phyloP scores from a whole-genome alignment of 2,329 filamentous ascomycete species.

The Paraconiothyrium brasiliense region DNA sequence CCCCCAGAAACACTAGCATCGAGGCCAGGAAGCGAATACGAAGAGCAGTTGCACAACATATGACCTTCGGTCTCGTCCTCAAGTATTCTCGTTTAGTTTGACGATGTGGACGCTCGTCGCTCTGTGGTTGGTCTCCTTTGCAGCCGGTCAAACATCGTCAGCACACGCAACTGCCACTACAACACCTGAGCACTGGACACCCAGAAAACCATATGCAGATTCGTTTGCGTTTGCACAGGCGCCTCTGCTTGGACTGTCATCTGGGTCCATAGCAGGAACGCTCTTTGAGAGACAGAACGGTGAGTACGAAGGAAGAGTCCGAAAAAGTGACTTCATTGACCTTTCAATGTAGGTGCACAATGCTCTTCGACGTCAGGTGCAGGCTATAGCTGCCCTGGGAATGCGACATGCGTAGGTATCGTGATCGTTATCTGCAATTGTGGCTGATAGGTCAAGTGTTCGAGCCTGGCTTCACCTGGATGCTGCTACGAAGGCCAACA shows the following conservation, averaged over 20 bases:
- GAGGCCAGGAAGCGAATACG: constrained; percentile 4
- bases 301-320: background rate
- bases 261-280: background rate
- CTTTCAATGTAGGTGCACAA: background rate
- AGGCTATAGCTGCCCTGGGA: background rate
- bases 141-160: background rate
- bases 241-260: background rate
- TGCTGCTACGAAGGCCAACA: constrained; percentile 1
- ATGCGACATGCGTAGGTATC: background rate
- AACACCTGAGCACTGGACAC: background rate
- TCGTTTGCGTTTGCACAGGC: background rate
- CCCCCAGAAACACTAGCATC: constrained; percentile 1
- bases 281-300: constrained; percentile 1
- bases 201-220: background rate
- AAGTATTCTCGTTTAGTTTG: background rate
- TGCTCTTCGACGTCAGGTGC: background rate
- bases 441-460: background rate
- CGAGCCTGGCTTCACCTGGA: background rate
- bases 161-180: background rate
- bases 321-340: background rate
- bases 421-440: background rate
- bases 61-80: background rate
- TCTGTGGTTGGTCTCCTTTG: background rate
- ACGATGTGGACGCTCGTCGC: background rate
- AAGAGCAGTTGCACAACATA: background rate